Conservation (phyloP, 208 protist species). For the Angomonas deanei region DNA sequence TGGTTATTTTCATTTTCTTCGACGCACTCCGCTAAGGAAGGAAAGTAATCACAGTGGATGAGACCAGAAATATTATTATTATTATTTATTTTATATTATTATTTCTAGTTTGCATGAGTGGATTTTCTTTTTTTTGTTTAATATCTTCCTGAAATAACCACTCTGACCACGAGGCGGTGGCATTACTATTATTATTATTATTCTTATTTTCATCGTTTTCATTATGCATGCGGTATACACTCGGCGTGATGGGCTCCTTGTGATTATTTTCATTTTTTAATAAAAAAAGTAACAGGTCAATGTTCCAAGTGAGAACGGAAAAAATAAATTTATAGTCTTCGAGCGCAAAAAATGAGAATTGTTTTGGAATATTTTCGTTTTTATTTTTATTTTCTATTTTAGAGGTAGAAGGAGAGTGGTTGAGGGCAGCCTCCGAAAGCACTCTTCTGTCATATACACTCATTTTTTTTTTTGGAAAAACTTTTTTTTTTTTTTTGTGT, state of each 20-base stretch:
- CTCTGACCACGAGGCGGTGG: not conserved
- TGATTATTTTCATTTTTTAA: constrained; percentile 3
- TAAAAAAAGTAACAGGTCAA: not conserved
- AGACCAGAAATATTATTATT: not conserved
- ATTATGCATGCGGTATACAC: no score
- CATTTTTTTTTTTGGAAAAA: constrained; percentile 4
- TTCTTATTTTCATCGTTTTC: not conserved
- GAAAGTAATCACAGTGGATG: not conserved
- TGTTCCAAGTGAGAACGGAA: constrained; percentile 1
- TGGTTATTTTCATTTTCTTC: not conserved
- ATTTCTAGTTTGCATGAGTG: not conserved
- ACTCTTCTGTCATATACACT: not conserved
- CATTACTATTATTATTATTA: not conserved
- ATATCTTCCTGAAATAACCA: not conserved
- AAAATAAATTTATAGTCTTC: constrained; percentile 2
- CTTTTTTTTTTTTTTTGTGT: constrained; percentile 3
- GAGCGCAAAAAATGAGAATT: not conserved
- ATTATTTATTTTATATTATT: constrained; percentile 1
- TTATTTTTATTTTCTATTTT: constrained; percentile 5
- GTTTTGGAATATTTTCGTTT: not conserved
- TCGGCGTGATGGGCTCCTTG: no score
- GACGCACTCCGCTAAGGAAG: not conserved
- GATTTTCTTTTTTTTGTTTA: not conserved
- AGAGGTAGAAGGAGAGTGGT: no score
- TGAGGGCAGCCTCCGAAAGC: not conserved